phyloP scores from a whole-genome alignment of 2,329 filamentous ascomycete genomes.

The Fonsecaea nubica region DNA sequence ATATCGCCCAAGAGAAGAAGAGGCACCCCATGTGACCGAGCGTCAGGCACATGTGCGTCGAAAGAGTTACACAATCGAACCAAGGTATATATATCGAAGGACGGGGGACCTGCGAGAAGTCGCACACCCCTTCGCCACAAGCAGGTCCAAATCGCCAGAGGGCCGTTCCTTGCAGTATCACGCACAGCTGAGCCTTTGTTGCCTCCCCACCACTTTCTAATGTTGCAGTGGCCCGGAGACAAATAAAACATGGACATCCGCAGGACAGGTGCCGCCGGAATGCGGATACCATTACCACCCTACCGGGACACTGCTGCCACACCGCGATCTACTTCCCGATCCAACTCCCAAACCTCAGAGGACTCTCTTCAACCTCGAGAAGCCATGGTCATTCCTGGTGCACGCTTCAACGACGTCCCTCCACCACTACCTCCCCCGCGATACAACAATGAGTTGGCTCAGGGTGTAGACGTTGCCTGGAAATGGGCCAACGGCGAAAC shows the following conservation, averaged over 20 bases:
- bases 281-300: constrained; percentile 27
- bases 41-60: constrained; percentile 15
- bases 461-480: constrained; percentile 68
- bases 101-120: constrained; percentile 11
- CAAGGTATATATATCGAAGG: constrained; percentile 3
- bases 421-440: constrained; percentile 70
- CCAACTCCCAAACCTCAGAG: constrained; percentile 49
- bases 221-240: constrained; percentile 33
- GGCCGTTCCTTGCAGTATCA: constrained; percentile 6
- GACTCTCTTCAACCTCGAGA: constrained; percentile 52
- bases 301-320: constrained; percentile 27
- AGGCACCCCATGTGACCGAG: constrained; percentile 2
- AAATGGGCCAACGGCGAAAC: constrained; percentile 65
- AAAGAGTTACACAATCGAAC: constrained; percentile 4
- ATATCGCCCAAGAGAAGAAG: constrained; percentile 2
- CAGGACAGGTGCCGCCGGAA: constrained; percentile 28
- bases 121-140: constrained; percentile 26
- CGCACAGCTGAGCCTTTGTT: constrained; percentile 15
- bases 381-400: constrained; percentile 69
- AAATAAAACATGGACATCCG: constrained; percentile 33
- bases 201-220: constrained; percentile 26
- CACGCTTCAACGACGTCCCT: constrained; percentile 58
- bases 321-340: constrained; percentile 44
- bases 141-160: constrained; percentile 10
- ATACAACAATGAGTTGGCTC: constrained; percentile 62